These are phyloP conservation scores for Marsdenia floribunda DNA, from an alignment of 257 asterid genomes.

Conservation along the genomic window DNA sequence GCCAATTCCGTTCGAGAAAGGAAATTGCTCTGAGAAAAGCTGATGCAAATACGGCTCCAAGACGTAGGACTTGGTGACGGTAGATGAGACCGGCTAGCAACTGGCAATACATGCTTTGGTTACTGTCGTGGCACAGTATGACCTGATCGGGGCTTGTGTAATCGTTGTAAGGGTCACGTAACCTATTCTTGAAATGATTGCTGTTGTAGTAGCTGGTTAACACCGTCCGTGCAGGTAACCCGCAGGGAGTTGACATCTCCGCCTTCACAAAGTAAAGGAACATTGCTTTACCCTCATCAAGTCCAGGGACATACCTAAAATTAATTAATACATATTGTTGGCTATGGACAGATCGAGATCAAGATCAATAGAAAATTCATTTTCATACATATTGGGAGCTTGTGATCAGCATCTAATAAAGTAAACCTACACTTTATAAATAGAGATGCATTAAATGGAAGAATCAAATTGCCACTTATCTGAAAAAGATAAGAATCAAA, in stretches of 20 bases:
- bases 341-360: not conserved
- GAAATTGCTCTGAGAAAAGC: constrained; percentile 73
- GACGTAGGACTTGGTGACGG: constrained; percentile 74
- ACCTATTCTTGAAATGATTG: constrained; percentile 55
- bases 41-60: constrained; percentile 79
- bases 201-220: constrained; percentile 75
- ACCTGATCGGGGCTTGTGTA: constrained; percentile 70
- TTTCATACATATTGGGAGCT: not conserved
- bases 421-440: not conserved
- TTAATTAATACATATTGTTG: not conserved
- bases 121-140: constrained; percentile 59
- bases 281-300: constrained; percentile 76
- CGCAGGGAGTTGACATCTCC: constrained; percentile 66
- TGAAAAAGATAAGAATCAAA: too few species aligned
- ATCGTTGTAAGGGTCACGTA: constrained; percentile 53
- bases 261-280: constrained; percentile 69
- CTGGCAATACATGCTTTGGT: constrained; percentile 81
- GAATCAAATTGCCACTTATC: too few species aligned
- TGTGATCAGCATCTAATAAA: not conserved
- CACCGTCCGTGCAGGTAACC: constrained; percentile 70
- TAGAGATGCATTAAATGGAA: too few species aligned
- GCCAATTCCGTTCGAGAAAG: constrained; percentile 68
- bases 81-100: constrained; percentile 64
- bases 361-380: not conserved
- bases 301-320: constrained; percentile 46